Base-by-base conservation (phyloP, 805 yeast species). In the Tanozyma kutaoensis region DNA sequence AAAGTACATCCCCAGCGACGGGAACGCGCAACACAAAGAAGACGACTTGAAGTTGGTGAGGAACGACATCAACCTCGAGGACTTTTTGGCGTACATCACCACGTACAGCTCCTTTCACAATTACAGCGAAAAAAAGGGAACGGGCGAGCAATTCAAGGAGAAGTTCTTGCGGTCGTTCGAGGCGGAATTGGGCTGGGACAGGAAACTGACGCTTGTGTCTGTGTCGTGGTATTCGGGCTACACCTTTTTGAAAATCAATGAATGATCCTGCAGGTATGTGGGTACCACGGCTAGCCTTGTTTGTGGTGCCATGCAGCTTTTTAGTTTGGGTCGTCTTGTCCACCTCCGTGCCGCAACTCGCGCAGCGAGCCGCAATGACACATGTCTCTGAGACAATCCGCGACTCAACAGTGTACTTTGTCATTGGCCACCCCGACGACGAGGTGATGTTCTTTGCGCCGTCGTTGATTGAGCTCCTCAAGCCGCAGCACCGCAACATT, bases 391-490 rank as follows among this genome's bases (percentile, higher is more conserved):
- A n/a, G n/a, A n/a, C n/a, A n/a, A n/a, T n/a, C n/a, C n/a, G n/a
- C n/a, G n/a, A n/a, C n/a, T n/a, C n/a, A n/a, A n/a, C n/a, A n/a
- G 55, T 71, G 2, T 66, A 60, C 37, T 55, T 76, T 24, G 54
- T 88, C 9, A 75, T 85, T 22, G 95, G 95, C 1, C 99, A 91
- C 50, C 99, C 99, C 0, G 99, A 91, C 50, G 99, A 91, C 49
- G 99, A 91, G 52, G 86, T 84, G 27, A 91, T 91, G 98, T 91
- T 91, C 51, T 91, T 91, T 43, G 72, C 84, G 1, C 98, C 98
- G 0, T 60, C 86, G 0, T 37, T 85, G 18, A 48, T 68, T 6
- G 76, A 70, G 35, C 42, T 62, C 27, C 36, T 62, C 8, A 64
- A 66, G 33, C 51, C 63, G 1, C 50, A 60, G 26, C 57, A 68